Evolutionary conservation across 495 filamentous ascomycete genomes (phyloP).

Genomic region (Penicillium malachiteum): DNA sequence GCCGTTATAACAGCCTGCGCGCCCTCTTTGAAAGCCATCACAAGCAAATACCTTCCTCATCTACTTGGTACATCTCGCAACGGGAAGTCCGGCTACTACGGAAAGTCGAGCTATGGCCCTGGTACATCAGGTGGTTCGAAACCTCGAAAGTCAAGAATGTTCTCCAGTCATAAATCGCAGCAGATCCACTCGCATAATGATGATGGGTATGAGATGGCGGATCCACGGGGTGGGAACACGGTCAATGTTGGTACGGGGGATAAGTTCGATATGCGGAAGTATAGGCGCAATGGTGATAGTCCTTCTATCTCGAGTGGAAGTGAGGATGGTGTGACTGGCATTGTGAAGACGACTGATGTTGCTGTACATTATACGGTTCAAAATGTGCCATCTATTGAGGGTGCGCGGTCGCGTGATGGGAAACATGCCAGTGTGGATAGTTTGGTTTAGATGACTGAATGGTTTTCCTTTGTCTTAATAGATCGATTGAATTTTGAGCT

Average conservation of each 20-base stretch:
- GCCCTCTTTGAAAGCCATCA: conserved; percentile 28
- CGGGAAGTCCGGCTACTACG: conserved; percentile 5
- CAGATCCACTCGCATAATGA: conserved; percentile 11
- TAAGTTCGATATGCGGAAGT: conserved; percentile 27
- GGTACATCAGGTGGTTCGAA: conserved; percentile 14
- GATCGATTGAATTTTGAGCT: not conserved
- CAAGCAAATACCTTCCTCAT: conserved; percentile 16
- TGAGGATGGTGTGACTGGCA: conserved; percentile 17
- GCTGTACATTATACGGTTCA: conserved; percentile 18
- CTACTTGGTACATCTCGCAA: conserved; percentile 19
- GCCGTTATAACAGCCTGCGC: conserved; percentile 53
- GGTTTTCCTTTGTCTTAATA: not conserved
- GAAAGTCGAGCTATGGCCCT: not conserved
- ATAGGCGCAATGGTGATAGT: conserved; percentile 19
- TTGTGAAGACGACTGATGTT: conserved; percentile 28
- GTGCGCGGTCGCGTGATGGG: conserved; percentile 9
- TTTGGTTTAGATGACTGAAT: conserved; percentile 16
- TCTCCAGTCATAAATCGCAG: conserved; percentile 12
- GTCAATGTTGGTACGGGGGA: conserved; percentile 7
- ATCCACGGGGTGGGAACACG: conserved; percentile 9
- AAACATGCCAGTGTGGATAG: conserved; percentile 25
- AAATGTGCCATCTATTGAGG: not conserved
- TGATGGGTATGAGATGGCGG: conserved; percentile 22
- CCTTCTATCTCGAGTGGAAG: conserved; percentile 19
- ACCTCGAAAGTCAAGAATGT: conserved; percentile 12